Evolutionary conservation across 805 yeast species (phyloP), one percentile per base, ranked within the genome.

Genomic region (Metschnikowia chrysomelidarum): DNA sequence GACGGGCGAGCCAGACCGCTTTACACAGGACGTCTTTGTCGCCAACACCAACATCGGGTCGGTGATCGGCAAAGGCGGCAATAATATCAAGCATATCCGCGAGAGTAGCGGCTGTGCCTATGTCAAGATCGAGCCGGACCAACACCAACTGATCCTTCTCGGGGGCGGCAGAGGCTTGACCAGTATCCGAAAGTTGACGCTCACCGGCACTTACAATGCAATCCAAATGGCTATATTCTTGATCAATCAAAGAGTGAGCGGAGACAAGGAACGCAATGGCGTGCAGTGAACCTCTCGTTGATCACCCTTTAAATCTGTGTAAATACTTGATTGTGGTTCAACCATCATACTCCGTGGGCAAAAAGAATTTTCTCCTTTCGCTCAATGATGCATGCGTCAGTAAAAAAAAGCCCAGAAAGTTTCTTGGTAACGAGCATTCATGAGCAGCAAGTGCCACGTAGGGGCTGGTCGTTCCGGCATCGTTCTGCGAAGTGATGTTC

Each of bases 21-120:
- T 74, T 35, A 73, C 78, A 36, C 86, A 84, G 57, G 89, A 82
- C 41, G 69, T 87, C 3, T 80, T 64, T 46, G 87, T 87, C 27
- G 88, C 94, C 16, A 80, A 81, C 53, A 76, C 76, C 23, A 82
- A 73, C 57, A 88, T 87, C 24, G 96, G 96, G 1, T 76, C 85
- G 24, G 80, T 87, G 18, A 87, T 87, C 41, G 96, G 96, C 1
- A 85, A 80, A 59, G 87, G 87, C 20, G 96, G 96, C 13, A 78
- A 82, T 50, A 83, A 81, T 48, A 81, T 87, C 40, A 82, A 80
- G 51, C 87, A 83, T 43, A 80, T 87, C 32, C 73, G 91, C 43
- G 80, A 79, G 40, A 69, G 76, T 19, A 78, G 91, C 14, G 91
- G 94, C 3, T 68, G 73, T 20, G 75, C 87, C 29, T 79, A 81